Conservation (phyloP, 495 filamentous ascomycete species). For the Aspergillus saccharolyticus region DNA sequence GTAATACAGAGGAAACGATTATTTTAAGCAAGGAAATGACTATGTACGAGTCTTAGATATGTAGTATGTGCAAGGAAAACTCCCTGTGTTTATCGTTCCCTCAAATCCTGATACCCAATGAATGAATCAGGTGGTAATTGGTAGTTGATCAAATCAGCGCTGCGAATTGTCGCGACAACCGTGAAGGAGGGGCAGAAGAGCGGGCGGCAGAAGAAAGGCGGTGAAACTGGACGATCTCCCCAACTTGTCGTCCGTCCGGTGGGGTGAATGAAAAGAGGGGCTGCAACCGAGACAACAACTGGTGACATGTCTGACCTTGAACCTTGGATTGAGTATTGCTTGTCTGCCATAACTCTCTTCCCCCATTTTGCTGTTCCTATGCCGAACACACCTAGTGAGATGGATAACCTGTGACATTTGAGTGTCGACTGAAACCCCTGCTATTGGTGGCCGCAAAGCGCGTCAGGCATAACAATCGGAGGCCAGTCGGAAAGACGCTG, state of each 20-base stretch:
- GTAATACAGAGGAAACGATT: too few species aligned
- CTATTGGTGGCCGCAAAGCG: too few species aligned
- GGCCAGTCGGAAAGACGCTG: neutral
- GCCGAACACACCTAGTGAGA: too few species aligned
- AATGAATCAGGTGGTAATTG: neutral
- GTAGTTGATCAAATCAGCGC: neutral
- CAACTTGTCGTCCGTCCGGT: neutral
- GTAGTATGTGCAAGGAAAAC: too few species aligned
- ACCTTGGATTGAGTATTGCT: neutral
- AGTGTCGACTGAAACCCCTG: too few species aligned
- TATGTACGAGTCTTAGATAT: neutral
- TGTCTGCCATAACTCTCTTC: neutral
- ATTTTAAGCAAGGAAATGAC: too few species aligned
- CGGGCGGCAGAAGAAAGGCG: neutral
- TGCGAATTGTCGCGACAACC: neutral
- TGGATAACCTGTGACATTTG: too few species aligned
- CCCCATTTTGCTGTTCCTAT: too few species aligned
- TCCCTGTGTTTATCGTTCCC: neutral
- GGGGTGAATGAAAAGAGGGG: neutral
- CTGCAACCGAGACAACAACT: neutral
- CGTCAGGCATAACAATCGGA: neutral
- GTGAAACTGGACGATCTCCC: neutral
- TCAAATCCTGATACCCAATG: neutral
- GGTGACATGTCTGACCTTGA: neutral
- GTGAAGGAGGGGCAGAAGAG: neutral